Evolutionary conservation across 495 filamentous ascomycete species (phyloP).

Genomic region (Xylaria telfairii): DNA sequence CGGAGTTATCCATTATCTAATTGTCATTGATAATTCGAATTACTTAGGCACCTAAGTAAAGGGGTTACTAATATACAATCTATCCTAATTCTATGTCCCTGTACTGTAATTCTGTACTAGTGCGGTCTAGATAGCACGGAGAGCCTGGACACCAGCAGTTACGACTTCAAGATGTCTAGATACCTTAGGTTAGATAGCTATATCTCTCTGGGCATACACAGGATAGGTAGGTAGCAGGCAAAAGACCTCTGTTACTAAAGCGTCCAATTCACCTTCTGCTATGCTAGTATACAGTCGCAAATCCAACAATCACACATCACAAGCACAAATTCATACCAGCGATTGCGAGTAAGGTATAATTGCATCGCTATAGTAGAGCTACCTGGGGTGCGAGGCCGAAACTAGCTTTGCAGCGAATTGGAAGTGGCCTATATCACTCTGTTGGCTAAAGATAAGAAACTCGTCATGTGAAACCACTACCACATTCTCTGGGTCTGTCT

Average conservation of each 20-base stretch:
- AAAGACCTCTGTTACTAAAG: neutral
- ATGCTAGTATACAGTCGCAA: neutral
- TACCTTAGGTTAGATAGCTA: too few species aligned
- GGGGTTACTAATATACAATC: too few species aligned
- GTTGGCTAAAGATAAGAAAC: neutral
- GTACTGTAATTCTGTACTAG: too few species aligned
- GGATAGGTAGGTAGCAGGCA: too few species aligned
- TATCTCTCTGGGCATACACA: too few species aligned
- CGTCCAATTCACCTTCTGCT: neutral
- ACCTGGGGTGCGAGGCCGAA: neutral
- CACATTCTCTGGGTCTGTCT: neutral
- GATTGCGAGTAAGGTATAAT: neutral
- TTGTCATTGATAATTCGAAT: neutral
- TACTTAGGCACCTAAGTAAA: neutral
- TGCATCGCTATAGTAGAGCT: neutral
- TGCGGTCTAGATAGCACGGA: too few species aligned
- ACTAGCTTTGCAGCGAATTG: neutral
- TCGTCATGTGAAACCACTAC: neutral
- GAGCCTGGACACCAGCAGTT: too few species aligned
- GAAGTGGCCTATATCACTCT: neutral
- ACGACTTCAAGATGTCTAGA: too few species aligned
- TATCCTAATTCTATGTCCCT: too few species aligned
- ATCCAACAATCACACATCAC: neutral
- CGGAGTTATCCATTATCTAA: neutral
- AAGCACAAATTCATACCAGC: neutral